Evolutionary conservation across 2,329 filamentous ascomycete genomes (phyloP).

Genomic region (Purpureocillium lavendulum): DNA sequence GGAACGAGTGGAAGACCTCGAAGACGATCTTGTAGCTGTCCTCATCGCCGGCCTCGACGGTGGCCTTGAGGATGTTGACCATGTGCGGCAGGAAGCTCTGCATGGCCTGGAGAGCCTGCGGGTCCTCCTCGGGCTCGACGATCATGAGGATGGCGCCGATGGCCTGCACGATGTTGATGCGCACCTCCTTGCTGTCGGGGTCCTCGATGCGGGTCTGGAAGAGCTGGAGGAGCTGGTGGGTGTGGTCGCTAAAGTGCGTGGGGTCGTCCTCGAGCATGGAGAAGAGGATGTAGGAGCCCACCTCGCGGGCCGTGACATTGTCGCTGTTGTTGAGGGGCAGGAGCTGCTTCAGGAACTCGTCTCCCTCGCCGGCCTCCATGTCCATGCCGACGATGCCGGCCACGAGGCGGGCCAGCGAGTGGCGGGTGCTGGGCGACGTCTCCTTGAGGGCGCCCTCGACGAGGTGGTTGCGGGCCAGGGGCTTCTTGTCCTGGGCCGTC

Average conservation of each 20-base stretch:
- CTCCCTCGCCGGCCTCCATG: slow-evolving; percentile 62
- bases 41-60: slow-evolving; percentile 72
- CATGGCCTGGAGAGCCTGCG: slow-evolving; percentile 62
- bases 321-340: slow-evolving; percentile 70
- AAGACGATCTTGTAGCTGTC: slow-evolving; percentile 86
- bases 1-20: slow-evolving; percentile 92
- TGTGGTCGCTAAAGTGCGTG: slow-evolving; percentile 74
- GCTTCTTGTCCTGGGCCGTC: slow-evolving; percentile 67
- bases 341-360: slow-evolving; percentile 74
- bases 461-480: slow-evolving; percentile 70
- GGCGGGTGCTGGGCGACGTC: slow-evolving; percentile 65
- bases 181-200: slow-evolving; percentile 82
- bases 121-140: slow-evolving; percentile 79
- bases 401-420: slow-evolving; percentile 81
- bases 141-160: slow-evolving; percentile 82
- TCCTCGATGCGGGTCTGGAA: slow-evolving; percentile 86
- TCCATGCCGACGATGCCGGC: slow-evolving; percentile 81
- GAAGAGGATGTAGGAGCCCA: slow-evolving; percentile 88
- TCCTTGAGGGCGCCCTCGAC: slow-evolving; percentile 79
- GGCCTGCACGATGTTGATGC: slow-evolving; percentile 88
- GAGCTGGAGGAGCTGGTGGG: slow-evolving; percentile 69
- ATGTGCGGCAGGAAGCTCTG: slow-evolving; percentile 77
- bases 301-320: slow-evolving; percentile 73
- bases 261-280: slow-evolving; percentile 85
- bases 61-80: slow-evolving; percentile 81